phyloP scores from a whole-genome alignment of 306 rosid genomes.

The Morella rubra region DNA sequence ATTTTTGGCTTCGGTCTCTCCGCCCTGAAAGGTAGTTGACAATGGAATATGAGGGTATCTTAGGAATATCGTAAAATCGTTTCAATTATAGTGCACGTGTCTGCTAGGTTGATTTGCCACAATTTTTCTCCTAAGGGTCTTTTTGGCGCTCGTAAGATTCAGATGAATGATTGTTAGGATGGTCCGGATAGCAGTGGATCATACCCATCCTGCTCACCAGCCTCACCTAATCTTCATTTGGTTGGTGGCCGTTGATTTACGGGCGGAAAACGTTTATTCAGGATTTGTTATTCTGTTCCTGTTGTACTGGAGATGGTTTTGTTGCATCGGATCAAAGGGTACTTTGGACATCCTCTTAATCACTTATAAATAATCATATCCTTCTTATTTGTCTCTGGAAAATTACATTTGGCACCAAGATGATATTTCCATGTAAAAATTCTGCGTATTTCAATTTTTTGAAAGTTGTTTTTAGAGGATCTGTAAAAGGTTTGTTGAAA shows the following conservation, averaged over 20 bases:
- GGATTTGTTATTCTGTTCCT: neutral
- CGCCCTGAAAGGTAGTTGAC: conserved; percentile 22
- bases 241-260: neutral
- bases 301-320: too few relatives aligned
- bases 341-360: neutral
- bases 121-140: neutral
- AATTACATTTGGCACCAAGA: too few relatives aligned
- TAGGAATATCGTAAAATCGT: neutral
- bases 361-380: too few relatives aligned
- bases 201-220: neutral
- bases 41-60: neutral
- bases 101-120: neutral
- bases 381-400: too few relatives aligned
- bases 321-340: neutral
- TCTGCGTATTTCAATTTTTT: too few relatives aligned
- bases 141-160: neutral
- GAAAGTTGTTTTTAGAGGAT: too few relatives aligned
- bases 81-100: neutral
- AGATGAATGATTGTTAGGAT: neutral
- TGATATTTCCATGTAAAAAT: too few relatives aligned
- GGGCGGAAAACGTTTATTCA: neutral
- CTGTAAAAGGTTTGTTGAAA: too few relatives aligned
- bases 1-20: conserved; percentile 18
- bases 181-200: neutral
- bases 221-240: conserved; percentile 4